Evolutionary conservation across 768 basidiomycete species (phyloP).

Genomic region (Cyclocybe cylindracea): DNA sequence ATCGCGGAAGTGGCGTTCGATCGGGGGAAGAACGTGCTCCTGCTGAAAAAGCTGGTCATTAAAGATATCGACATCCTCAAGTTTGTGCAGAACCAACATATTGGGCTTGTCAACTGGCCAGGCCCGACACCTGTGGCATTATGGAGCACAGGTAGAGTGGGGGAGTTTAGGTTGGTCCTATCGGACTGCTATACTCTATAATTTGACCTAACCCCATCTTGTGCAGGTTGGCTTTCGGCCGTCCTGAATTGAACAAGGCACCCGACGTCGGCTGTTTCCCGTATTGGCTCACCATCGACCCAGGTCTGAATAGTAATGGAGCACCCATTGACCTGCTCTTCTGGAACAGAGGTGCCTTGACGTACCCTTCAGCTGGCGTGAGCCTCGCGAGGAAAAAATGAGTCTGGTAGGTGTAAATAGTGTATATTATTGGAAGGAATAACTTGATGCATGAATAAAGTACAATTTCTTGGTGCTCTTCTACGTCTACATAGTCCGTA

Average conservation of each 20-base stretch:
- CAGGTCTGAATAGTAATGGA: constrained; percentile 23
- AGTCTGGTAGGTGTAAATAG: not conserved
- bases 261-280: constrained; percentile 32
- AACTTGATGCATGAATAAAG: not conserved
- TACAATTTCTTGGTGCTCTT: not conserved
- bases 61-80: constrained; percentile 34
- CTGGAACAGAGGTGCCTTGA: constrained; percentile 31
- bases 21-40: constrained; percentile 25
- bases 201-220: not conserved
- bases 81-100: constrained; percentile 23
- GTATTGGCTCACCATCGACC: constrained; percentile 35
- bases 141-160: constrained; percentile 38
- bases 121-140: constrained; percentile 22
- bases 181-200: not conserved
- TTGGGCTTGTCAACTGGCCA: not conserved
- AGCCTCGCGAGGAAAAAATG: constrained; percentile 18
- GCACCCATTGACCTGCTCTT: constrained; percentile 36
- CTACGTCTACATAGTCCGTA: too few species aligned
- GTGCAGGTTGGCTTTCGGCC: constrained; percentile 29
- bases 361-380: constrained; percentile 38
- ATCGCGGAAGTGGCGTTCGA: constrained; percentile 28
- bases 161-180: constrained; percentile 36
- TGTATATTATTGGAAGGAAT: too few species aligned
- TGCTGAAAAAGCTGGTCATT: constrained; percentile 31
- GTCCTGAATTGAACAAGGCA: constrained; percentile 24